Evolutionary conservation across 2,329 filamentous ascomycete species (phyloP), one percentile per base, ranked within the genome.

Genomic region (Neopestalotiopsis rosae): DNA sequence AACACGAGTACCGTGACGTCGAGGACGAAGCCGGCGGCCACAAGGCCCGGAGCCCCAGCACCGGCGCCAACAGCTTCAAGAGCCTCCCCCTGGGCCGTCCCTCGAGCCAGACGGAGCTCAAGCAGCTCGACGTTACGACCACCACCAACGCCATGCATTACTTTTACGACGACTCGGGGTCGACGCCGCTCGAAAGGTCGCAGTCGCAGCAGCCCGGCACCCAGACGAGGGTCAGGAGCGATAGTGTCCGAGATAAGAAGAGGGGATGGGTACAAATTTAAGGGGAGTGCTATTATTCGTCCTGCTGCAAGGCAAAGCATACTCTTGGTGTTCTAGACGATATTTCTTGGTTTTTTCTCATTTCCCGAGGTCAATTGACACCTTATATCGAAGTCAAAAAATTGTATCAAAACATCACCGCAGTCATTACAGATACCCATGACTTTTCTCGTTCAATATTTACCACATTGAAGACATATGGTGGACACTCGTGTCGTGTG

Each of bases 1-100:
- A 68, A 59, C 66, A 68, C 17, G 69, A 67, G 66, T 62, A 67
- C 42, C 58, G 61, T 10, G 58, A 63, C n/a, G 38, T 38, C 10
- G 59, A 17, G 17, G 65, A 67, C 24, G 65, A 52, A 67, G 56
- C 42, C 52, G 65, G 56, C 24, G 24, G 58, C 17, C 30, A 59
- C 12, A 6, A 17, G 6, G 45, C 17, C 17, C 17, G 45, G 14
- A 52, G 17, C 6, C 17, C 45, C n/a, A 52, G 17, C 6, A 49
- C 38, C 20, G 24, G 62, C 20, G 45, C 62, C 4, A 14, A 30
- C 49, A 67, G 65, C 34, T 38, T 34, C 32, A 62, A 40, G 30
- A 62, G 59, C 34, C 32, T 62, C 30, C 59, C 59, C 10, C 62
- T 65, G 12, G 34, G 17, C 17, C 17, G 65, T 9, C 65, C 40